Evolutionary conservation across 78 protist species (phyloP).

Genomic region (Chrysochromulina parva): DNA sequence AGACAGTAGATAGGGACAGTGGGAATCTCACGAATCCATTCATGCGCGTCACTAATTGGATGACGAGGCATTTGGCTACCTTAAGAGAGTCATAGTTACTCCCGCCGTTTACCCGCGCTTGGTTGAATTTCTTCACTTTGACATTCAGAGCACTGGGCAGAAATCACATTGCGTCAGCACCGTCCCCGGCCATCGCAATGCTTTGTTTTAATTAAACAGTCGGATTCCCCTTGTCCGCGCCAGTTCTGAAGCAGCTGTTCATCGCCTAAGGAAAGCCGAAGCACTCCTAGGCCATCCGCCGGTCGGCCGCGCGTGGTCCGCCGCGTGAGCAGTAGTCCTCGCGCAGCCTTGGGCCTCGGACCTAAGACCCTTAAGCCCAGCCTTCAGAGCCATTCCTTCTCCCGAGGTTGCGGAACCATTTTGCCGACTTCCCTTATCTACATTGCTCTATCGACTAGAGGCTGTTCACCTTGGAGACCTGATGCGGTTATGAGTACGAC

Average conservation of each 20-base stretch:
- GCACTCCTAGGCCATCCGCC: background rate
- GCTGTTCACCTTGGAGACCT: slow-evolving; percentile 94
- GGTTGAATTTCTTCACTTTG: slow-evolving; percentile 91
- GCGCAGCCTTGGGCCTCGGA: background rate
- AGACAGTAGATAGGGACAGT: slow-evolving; percentile 93
- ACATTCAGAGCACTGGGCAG: slow-evolving; percentile 95
- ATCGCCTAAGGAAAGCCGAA: background rate
- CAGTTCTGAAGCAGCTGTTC: slow-evolving; percentile 64
- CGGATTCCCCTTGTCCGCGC: slow-evolving; percentile 78
- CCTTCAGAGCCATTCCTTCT: slow-evolving; percentile 91
- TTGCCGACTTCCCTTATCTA: slow-evolving; percentile 95
- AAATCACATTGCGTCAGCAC: slow-evolving; percentile 85
- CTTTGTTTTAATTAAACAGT: slow-evolving; percentile 88
- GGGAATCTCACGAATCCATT: slow-evolving; percentile 94
- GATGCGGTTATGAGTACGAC: slow-evolving; percentile 87
- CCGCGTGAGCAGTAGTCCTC: background rate
- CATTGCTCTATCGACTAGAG: slow-evolving; percentile 81
- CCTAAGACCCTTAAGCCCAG: slow-evolving; percentile 28
- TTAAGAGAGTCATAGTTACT: slow-evolving; percentile 96
- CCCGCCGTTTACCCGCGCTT: slow-evolving; percentile 96
- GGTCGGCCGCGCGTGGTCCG: background rate
- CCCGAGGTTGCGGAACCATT: slow-evolving; percentile 90
- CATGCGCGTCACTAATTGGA: slow-evolving; percentile 93
- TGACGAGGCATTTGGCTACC: slow-evolving; percentile 94
- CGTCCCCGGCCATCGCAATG: slow-evolving; percentile 59